Evolutionary conservation across 2,329 filamentous ascomycete genomes (phyloP).

Genomic region (Scytalidium sp.): DNA sequence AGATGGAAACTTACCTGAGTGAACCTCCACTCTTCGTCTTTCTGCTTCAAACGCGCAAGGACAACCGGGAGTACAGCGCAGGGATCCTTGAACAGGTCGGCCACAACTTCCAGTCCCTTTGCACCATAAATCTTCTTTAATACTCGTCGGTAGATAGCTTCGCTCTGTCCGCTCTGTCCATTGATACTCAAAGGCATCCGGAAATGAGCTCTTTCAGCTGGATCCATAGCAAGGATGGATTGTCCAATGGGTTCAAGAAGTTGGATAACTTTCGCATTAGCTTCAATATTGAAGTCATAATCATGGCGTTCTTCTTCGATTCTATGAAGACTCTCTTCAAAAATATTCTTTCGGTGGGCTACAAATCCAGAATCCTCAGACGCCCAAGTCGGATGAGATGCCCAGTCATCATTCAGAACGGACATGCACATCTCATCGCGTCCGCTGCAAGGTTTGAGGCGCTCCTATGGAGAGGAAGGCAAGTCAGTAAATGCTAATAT

Average conservation of each 20-base stretch:
- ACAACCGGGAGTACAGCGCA: constrained; percentile 87
- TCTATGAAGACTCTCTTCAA: constrained; percentile 88
- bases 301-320: constrained; percentile 98
- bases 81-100: constrained; percentile 80
- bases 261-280: constrained; percentile 91
- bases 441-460: constrained; percentile 87
- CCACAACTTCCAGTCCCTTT: constrained; percentile 78
- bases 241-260: constrained; percentile 92
- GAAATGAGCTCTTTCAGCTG: constrained; percentile 70
- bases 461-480: constrained; percentile 51
- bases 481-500: background rate
- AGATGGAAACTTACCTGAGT: constrained; percentile 53
- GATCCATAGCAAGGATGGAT: constrained; percentile 77
- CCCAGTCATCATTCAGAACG: constrained; percentile 97
- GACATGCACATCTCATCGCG: constrained; percentile 91
- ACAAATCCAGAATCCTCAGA: constrained; percentile 98
- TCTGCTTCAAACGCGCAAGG: constrained; percentile 86
- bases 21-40: constrained; percentile 96
- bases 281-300: constrained; percentile 98
- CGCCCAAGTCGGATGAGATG: constrained; percentile 97
- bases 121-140: constrained; percentile 95
- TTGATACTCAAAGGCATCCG: constrained; percentile 76
- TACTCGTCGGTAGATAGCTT: constrained; percentile 94
- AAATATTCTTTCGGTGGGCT: constrained; percentile 93
- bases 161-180: constrained; percentile 89